phyloP scores from a whole-genome alignment of 108 stramenopile species.

The Bacterosira constricta region DNA sequence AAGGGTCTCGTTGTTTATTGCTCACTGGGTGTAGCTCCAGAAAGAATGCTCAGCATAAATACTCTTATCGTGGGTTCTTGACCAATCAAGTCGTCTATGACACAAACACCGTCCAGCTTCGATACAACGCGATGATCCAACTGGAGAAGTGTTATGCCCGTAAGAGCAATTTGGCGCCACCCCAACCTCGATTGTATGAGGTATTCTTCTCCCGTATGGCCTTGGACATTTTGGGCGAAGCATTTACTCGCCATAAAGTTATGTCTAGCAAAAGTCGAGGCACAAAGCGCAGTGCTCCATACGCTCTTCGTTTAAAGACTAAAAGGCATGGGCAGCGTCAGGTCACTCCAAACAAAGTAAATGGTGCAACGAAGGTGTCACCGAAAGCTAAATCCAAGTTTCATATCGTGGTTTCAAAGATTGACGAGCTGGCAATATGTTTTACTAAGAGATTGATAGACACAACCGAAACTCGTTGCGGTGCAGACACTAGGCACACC shows the following conservation, averaged over 20 bases:
- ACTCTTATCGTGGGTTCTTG: conserved; percentile 40
- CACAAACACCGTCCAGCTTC: conserved; percentile 11
- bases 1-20: conserved; percentile 13
- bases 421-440: conserved; percentile 1
- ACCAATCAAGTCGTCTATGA: conserved; percentile 42
- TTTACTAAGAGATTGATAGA: neutral
- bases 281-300: conserved; percentile 16
- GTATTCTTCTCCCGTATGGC: conserved; percentile 4
- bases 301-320: conserved; percentile 5
- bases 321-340: conserved; percentile 20
- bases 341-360: neutral
- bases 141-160: conserved; percentile 11
- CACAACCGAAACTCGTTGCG: neutral
- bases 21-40: conserved; percentile 32
- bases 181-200: no score
- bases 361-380: neutral
- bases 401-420: neutral
- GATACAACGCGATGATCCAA: conserved; percentile 35
- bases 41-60: neutral
- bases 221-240: conserved; percentile 1
- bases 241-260: neutral
- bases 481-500: neutral
- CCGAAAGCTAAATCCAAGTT: neutral
- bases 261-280: neutral
- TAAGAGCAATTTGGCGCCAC: neutral